Conservation (phyloP, 805 yeast species). For the Kazachstania psychrophila region DNA sequence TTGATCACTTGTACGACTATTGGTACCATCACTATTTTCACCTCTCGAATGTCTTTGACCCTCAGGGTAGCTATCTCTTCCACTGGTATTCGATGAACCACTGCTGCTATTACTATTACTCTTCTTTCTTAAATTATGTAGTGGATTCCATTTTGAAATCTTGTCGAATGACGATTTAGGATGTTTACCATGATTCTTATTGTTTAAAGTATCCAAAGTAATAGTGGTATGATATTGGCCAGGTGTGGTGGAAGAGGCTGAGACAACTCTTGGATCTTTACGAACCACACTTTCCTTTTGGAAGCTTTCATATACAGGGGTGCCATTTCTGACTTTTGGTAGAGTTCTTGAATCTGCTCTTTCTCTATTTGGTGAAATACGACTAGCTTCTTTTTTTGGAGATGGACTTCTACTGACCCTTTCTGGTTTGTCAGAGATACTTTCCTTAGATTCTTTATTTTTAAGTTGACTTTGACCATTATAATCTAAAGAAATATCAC, state of each 20-base stretch:
- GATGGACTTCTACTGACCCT: conserved; percentile 1
- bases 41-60: background rate
- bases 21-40: background rate
- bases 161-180: conserved; percentile 18
- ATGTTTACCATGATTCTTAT: conserved; percentile 10
- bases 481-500: conserved; percentile 33
- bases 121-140: conserved; percentile 21
- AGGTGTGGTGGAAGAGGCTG: conserved; percentile 3
- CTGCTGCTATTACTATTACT: conserved; percentile 15
- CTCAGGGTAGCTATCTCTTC: background rate
- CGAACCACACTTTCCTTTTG: conserved; percentile 18
- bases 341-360: conserved; percentile 1
- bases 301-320: conserved; percentile 23
- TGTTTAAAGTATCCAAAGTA: conserved; percentile 14
- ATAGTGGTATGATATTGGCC: conserved; percentile 22
- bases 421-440: conserved; percentile 1
- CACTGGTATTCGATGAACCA: conserved; percentile 4
- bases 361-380: background rate
- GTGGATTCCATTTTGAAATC: conserved; percentile 26
- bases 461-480: conserved; percentile 9
- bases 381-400: background rate
- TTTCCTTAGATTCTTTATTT: background rate
- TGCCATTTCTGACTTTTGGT: conserved; percentile 11
- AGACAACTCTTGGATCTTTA: conserved; percentile 2
- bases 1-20: background rate